Evolutionary conservation across 192 early-diverging fungal species (phyloP).

Genomic region (Coemansia sp.): DNA sequence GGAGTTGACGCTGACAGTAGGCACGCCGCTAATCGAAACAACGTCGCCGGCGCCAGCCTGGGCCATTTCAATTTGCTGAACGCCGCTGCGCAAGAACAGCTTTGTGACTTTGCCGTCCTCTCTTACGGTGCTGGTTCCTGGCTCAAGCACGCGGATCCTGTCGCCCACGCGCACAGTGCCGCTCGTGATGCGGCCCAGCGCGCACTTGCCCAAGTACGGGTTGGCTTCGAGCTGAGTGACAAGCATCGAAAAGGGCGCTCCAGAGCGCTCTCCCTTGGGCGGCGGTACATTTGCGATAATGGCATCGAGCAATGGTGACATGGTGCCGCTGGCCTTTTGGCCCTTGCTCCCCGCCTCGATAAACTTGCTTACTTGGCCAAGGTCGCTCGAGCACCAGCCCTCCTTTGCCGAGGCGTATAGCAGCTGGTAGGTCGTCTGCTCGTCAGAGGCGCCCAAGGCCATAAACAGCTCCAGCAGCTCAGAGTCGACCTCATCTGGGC

Average conservation of each 20-base stretch:
- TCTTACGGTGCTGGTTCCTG: constrained; percentile 63
- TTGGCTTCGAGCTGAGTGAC: constrained; percentile 88
- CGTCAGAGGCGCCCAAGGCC: constrained; percentile 75
- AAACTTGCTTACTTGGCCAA: constrained; percentile 38
- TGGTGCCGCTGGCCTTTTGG: constrained; percentile 41
- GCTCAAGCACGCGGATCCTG: constrained; percentile 71
- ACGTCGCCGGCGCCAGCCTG: constrained; percentile 85
- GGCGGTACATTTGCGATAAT: constrained; percentile 72
- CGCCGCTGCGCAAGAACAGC: constrained; percentile 74
- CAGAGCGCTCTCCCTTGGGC: constrained; percentile 64
- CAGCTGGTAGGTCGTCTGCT: constrained; percentile 79
- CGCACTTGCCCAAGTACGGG: constrained; percentile 83
- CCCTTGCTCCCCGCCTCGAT: constrained; percentile 9
- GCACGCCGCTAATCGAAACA: constrained; percentile 76
- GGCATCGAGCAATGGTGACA: constrained; percentile 73
- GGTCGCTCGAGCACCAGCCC: constrained; percentile 72
- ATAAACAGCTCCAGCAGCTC: constrained; percentile 82
- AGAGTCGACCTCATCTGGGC: constrained; percentile 78
- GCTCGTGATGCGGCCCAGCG: constrained; percentile 73
- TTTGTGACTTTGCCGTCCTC: constrained; percentile 75
- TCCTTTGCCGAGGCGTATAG: constrained; percentile 83
- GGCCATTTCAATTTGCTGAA: constrained; percentile 71
- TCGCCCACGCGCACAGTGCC: constrained; percentile 75
- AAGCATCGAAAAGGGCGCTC: constrained; percentile 75
- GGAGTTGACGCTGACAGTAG: constrained; percentile 77